phyloP scores from a whole-genome alignment of 2,329 filamentous ascomycete species.

The Domatiomyces globalis region DNA sequence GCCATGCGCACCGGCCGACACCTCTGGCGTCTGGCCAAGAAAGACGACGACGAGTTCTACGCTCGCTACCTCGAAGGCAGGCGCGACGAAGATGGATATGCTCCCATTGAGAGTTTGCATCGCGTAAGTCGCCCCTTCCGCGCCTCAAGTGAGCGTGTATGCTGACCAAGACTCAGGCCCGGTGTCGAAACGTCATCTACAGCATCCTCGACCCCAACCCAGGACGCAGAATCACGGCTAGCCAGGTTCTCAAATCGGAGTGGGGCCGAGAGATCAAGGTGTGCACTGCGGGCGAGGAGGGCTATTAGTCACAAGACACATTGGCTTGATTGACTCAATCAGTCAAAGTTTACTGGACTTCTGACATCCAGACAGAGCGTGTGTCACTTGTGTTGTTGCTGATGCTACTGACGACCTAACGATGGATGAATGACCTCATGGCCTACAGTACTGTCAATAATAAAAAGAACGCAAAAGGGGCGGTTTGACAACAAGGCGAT shows the following conservation, averaged over 20 bases:
- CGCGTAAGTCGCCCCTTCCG: conserved; percentile 52
- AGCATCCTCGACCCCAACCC: conserved; percentile 95
- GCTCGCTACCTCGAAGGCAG: conserved; percentile 84
- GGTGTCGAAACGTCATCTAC: conserved; percentile 97
- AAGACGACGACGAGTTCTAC: conserved; percentile 95
- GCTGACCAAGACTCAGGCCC: conserved; percentile 47
- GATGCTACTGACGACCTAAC: neutral
- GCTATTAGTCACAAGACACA: conserved; percentile 42
- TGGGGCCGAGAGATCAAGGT: conserved; percentile 97
- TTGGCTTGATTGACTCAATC: too few species aligned
- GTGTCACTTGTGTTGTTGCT: neutral
- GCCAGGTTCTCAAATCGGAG: conserved; percentile 93
- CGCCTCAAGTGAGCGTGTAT: neutral
- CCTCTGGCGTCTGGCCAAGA: conserved; percentile 91
- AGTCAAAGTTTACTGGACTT: neutral
- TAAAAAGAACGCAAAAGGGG: neutral
- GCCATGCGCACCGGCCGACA: conserved; percentile 95
- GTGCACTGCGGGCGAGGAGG: conserved; percentile 92
- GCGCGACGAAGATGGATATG: conserved; percentile 88
- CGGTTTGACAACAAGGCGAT: too few species aligned
- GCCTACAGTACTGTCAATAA: neutral
- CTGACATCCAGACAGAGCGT: neutral
- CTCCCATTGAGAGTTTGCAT: conserved; percentile 87
- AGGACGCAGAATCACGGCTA: conserved; percentile 78
- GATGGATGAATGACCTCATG: too few species aligned